Evolutionary conservation across 805 yeast species (phyloP), one percentile per base, ranked within the genome.

Genomic region (Candida xiaguanensis): DNA sequence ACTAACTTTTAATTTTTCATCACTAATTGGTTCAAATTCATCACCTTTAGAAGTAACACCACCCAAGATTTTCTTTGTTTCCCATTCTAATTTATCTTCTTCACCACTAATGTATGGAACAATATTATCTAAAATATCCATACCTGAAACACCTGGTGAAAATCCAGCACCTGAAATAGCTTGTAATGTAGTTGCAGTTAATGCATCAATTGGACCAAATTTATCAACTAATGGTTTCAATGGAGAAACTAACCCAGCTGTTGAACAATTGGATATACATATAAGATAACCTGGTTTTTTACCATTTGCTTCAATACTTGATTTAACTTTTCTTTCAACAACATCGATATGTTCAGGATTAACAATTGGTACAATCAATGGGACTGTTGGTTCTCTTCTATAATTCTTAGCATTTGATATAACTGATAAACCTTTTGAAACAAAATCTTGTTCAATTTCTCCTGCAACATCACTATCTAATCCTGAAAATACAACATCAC

Each of bases 81-180:
- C 99, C 95, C 95, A 89, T 67, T 93, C 99, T 53, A 93, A 87
- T 70, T 93, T 93, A 52, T 93, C 99, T 69, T 93, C 99, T 67
- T 93, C 99, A 33, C 98, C 97, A 48, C 89, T 74, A 57, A 93
- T 93, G 74, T 71, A 93, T 30, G 99, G 99, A 40, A 93, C 88
- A 50, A 93, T 76, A 67, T 93, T 93, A 67, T 93, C 99, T 53
- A 93, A 74, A 40, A 91, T 80, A 58, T 93, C 98, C 64, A 93
- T 90, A 48, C 95, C 93, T 16, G 96, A 80, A 41, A 90, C 95
- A 61, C 99, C 99, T 36, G 99, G 99, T 8, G 96, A 85, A 62
- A 86, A 93, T 2, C 99, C 99, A 16, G 95, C 99, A 52, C 99
- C 99, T 3, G 98, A 90, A 48, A 93, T 87, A 27, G 99, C 99